Base-by-base conservation (phyloP, 139 green algal species). In the Chlamydomonas sp. region DNA sequence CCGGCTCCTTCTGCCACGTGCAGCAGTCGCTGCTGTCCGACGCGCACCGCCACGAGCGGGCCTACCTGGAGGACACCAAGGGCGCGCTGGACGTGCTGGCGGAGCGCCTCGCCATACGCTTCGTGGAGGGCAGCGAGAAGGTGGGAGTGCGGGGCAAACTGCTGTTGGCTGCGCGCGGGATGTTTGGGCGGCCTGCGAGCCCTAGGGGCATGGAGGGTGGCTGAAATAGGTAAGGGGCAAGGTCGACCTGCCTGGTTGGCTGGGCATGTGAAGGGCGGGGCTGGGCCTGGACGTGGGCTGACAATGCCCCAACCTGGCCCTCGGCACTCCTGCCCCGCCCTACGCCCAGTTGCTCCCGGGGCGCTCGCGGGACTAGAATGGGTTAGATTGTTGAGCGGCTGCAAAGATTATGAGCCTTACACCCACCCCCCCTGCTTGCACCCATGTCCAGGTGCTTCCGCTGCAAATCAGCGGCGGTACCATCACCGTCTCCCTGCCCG, bases 11-110 rank as follows among this genome's bases (percentile, higher is more conserved):
- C 78, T 59, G 87, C 76, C 81, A 91, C 77, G 84, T 91, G 84
- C 90, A 93, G 90, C 90, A 91, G 75, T 85, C 66, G 80, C 66
- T 93, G 76, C 80, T 93, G 69, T 89, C 78, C 3, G 90, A 93
- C 85, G 63, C 84, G 58, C 81, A 93, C 61, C 17, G 69, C 10
- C 77, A 89, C 72, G 90, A 93, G 76, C 62, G 78, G 18, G 78
- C 64, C 3, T 93, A 93, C 79, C 75, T 93, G 67, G 74, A 91
- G 80, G 90, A 90, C 80, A 92, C 79, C 20, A 79, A 88, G 72
- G 90, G 90, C 15, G 90, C 90, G 8, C 87, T 93, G 79, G 88
- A 91, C 63, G 66, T 90, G 69, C 84, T 93, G 58, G 66, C n/a
- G 31, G 60, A 89, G 7, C 76, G 77, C 58, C 76, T 92, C 80